A percentile compares a stretch with the other conserved stretches of the same genome.
Evolutionary conservation across 2,329 filamentous ascomycete genomes (phyloP).

Genomic region (Fusarium sarcochroum): DNA sequence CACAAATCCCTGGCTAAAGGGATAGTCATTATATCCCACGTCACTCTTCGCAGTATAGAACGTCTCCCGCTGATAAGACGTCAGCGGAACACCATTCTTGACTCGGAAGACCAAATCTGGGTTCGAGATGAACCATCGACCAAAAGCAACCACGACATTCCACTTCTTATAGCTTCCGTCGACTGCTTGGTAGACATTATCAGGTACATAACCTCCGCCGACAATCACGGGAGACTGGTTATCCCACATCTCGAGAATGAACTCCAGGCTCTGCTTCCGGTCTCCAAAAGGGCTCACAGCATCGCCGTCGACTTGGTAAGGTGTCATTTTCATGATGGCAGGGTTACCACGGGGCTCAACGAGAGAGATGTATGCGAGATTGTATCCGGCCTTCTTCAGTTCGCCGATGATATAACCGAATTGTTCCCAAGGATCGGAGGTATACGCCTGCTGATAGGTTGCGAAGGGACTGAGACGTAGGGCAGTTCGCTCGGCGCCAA

Average conservation of each 20-base stretch:
- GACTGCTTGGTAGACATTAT: slow-evolving; percentile 41
- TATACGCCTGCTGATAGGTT: slow-evolving; percentile 49
- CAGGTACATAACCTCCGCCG: slow-evolving; percentile 50
- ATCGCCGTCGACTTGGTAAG: background rate
- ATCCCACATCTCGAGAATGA: slow-evolving; percentile 52
- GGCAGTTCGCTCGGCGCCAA: slow-evolving; percentile 65
- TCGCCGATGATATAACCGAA: slow-evolving; percentile 46
- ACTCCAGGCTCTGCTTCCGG: slow-evolving; percentile 54
- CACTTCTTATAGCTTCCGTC: slow-evolving; percentile 47
- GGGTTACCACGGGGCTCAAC: slow-evolving; percentile 55
- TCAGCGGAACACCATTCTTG: slow-evolving; percentile 54
- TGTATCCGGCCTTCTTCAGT: slow-evolving; percentile 46
- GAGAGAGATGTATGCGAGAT: slow-evolving; percentile 54
- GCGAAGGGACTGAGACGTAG: slow-evolving; percentile 70
- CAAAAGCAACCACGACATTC: slow-evolving; percentile 51
- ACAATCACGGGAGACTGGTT: slow-evolving; percentile 52
- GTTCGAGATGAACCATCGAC: slow-evolving; percentile 54
- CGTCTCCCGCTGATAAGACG: slow-evolving; percentile 54
- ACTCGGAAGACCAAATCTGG: slow-evolving; percentile 57
- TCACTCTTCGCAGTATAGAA: slow-evolving; percentile 55
- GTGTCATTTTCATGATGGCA: slow-evolving; percentile 53
- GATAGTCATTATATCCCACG: slow-evolving; percentile 50
- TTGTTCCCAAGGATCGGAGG: slow-evolving; percentile 49
- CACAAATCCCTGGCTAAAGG: slow-evolving; percentile 46
- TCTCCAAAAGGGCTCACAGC: slow-evolving; percentile 17